These are phyloP conservation scores for Atkinsonella hypoxylon DNA, from an alignment of 2,329 filamentous ascomycete genomes.

Conservation along the genomic window DNA sequence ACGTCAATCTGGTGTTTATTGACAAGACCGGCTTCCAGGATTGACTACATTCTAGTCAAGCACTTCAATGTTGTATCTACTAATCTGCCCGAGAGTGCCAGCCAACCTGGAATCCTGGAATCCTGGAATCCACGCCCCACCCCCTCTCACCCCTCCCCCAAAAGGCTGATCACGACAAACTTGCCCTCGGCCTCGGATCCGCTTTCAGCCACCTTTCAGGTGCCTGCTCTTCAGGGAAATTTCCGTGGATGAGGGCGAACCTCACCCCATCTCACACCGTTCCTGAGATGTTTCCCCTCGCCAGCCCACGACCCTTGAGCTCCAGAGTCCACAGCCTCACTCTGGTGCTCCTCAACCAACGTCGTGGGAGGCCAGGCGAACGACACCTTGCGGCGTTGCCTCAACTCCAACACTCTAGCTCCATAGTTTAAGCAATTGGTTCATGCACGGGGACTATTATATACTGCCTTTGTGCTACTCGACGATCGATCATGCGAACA, in stretches of 20 bases:
- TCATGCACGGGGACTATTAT: background rate
- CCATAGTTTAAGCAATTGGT: background rate
- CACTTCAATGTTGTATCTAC: no score
- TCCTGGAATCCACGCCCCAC: no score
- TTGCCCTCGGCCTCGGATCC: background rate
- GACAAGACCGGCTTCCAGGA: no score
- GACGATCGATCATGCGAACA: background rate
- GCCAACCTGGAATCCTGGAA: no score
- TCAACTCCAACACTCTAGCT: background rate
- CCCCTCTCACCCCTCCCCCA: no score
- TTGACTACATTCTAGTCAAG: no score
- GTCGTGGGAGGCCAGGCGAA: background rate
- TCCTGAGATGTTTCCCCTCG: background rate
- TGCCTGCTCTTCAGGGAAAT: background rate
- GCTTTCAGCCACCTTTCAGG: background rate
- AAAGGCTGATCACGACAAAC: background rate
- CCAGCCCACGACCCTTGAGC: no score
- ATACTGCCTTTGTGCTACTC: background rate
- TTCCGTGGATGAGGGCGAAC: background rate
- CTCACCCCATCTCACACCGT: background rate
- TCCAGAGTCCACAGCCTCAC: background rate
- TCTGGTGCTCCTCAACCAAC: background rate
- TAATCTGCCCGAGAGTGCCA: no score
- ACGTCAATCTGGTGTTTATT: no score
- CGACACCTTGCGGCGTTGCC: no score